A percentile compares a stretch with the other conserved stretches of the same genome.
These are phyloP conservation scores for Dactylorhiza incarnata DNA, from an alignment of 106 monocot species.

Conservation along the genomic window DNA sequence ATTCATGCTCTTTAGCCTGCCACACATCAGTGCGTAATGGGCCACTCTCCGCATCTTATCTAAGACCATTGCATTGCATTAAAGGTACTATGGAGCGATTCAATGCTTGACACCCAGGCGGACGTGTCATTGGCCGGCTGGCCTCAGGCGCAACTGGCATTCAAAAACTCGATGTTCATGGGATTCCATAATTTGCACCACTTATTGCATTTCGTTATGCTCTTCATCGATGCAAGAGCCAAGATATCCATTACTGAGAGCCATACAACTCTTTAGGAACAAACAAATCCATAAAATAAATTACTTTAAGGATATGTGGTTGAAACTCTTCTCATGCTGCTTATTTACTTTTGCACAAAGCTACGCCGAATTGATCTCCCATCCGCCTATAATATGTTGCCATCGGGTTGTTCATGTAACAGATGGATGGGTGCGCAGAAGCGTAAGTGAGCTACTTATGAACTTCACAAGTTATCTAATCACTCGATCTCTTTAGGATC, in stretches of 20 bases:
- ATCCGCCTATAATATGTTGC: neutral
- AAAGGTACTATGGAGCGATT: conserved; percentile 5
- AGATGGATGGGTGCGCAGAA: no score
- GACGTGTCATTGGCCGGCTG: conserved; percentile 16
- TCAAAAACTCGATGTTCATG: conserved; percentile 38
- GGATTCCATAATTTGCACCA: conserved; percentile 36
- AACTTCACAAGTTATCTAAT: neutral
- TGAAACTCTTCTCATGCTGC: neutral
- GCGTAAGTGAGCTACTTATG: no score
- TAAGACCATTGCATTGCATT: no score
- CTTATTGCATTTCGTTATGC: conserved; percentile 24
- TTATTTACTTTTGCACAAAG: neutral
- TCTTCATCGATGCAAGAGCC: neutral
- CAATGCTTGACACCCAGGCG: conserved; percentile 16
- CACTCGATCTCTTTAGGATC: neutral
- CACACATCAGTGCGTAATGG: no score
- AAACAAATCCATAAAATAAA: no score
- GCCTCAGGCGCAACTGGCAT: conserved; percentile 24
- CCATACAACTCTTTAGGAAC: no score
- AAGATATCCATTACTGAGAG: no score
- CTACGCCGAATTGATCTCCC: neutral
- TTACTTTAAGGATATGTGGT: no score
- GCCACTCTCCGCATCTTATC: no score
- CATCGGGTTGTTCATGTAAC: neutral
- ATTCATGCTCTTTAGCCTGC: no score